These are phyloP conservation scores for Plicaturopsis crispa DNA, from an alignment of 768 basidiomycete species.

Conservation along the genomic window DNA sequence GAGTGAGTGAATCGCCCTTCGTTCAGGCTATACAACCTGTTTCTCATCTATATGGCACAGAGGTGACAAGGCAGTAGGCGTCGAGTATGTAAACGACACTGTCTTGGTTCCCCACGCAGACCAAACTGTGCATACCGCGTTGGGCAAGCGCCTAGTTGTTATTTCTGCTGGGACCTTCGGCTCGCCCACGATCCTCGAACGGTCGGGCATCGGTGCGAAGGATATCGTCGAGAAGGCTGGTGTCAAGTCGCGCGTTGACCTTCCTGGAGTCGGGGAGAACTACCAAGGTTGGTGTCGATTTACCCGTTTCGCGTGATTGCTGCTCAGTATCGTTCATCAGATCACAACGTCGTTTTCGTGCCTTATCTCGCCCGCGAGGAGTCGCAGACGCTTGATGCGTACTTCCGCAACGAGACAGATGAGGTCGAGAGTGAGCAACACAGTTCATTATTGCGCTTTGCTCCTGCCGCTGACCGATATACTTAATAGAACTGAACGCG, in stretches of 20 bases:
- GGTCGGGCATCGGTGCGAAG: constrained; percentile 61
- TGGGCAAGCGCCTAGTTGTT: constrained; percentile 38
- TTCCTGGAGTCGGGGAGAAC: constrained; percentile 74
- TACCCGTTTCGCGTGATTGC: not conserved
- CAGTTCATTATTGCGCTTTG: constrained; percentile 7
- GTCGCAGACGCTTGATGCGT: constrained; percentile 39
- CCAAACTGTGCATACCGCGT: constrained; percentile 17
- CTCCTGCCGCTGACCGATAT: not conserved
- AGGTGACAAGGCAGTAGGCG: constrained; percentile 34
- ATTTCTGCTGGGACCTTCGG: constrained; percentile 48
- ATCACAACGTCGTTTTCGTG: constrained; percentile 21
- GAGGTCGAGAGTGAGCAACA: constrained; percentile 31
- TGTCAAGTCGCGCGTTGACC: constrained; percentile 46
- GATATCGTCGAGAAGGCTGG: constrained; percentile 37
- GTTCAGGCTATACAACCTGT: not conserved
- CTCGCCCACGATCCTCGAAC: constrained; percentile 47
- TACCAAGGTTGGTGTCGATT: constrained; percentile 34
- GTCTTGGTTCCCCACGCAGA: constrained; percentile 13
- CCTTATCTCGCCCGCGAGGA: constrained; percentile 35
- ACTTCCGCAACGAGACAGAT: constrained; percentile 31
- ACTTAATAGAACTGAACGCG: constrained; percentile 19
- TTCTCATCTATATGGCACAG: constrained; percentile 15
- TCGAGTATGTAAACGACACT: constrained; percentile 38
- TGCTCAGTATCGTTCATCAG: constrained; percentile 4
- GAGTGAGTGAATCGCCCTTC: constrained; percentile 25